Evolutionary conservation across 441 rosid genomes (phyloP), one percentile per base, ranked within the genome.

Genomic region (Gossypium gossypioides): DNA sequence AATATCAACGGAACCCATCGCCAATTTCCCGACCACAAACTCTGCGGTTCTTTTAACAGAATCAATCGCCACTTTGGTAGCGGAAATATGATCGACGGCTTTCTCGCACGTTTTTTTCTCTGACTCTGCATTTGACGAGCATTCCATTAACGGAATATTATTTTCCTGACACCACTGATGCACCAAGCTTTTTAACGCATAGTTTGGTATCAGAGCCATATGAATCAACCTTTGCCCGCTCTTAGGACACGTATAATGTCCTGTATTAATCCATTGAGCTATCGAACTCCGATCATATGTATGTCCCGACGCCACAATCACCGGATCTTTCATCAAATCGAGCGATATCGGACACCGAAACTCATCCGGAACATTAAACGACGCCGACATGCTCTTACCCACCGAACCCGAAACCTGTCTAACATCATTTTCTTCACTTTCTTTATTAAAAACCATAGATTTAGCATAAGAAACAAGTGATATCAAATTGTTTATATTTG

Each of bases 121-220:
- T 37, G 59, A 58, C 27, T 70, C 74, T 0, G 78, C 68, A 70
- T 57, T 34, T 10, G 88, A 82, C 7, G 79, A 55, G 57, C 56
- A 8, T 32, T 86, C 93, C 0, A 8, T 9, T 12, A 75, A 59
- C 4, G 86, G 84, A 54, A 86, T 57, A 55, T 84, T 83, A 76
- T 87, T 86, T 55, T 86, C 90, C n/a, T 86, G 84, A 63, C 91
- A 86, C 91, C 91, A 86, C 57, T 87, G 94, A 32, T 84, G 86
- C 73, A 85, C 74, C 2, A 87, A 74, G 60, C 91, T 85, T 83
- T 84, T 89, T 7, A 87, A 79, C 21, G 91, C 88, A 75, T 86
- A 87, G 72, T 89, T 89, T 10, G 94, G 91, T 40, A 87, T 78
- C 42, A 89, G 76, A 4, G 91, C 91, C 89, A 80, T 84, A 75